Percentiles rank a stretch among this genome's conserved stretches.
Conservation (phyloP, 306 rosid genomes). For the Cucurbita ficifolia region DNA sequence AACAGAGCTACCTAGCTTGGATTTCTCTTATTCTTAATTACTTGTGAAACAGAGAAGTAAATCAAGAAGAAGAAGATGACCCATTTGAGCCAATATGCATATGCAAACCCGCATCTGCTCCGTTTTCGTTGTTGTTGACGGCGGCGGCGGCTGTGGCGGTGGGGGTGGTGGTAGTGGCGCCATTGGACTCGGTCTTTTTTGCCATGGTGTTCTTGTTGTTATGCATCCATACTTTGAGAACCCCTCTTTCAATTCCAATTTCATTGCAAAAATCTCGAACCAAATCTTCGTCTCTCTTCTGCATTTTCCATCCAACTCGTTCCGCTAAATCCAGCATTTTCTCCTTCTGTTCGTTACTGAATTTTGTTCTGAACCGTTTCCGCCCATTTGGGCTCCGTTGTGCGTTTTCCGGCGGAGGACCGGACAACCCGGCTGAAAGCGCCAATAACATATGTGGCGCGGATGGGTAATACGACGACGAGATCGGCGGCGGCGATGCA, state of each 20-base stretch:
- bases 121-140: slow-evolving; percentile 4
- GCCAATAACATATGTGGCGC: slow-evolving; percentile 95
- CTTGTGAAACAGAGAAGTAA: not conserved
- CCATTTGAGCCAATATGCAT: slow-evolving; percentile 55
- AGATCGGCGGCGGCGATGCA: slow-evolving; percentile 93
- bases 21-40: slow-evolving; percentile 21
- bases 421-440: slow-evolving; percentile 40
- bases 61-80: slow-evolving; percentile 85
- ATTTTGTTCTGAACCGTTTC: slow-evolving; percentile 69
- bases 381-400: slow-evolving; percentile 16
- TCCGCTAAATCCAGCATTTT: slow-evolving; percentile 77
- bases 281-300: slow-evolving; percentile 62
- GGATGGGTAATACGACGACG: slow-evolving; percentile 81
- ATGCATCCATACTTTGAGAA: slow-evolving; percentile 95
- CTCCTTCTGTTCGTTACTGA: slow-evolving; percentile 63
- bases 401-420: not conserved
- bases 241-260: slow-evolving; percentile 52
- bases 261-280: slow-evolving; percentile 56
- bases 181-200: slow-evolving; percentile 15
- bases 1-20: slow-evolving; percentile 17
- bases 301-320: slow-evolving; percentile 86
- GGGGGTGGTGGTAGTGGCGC: not conserved
- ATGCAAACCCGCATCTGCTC: not conserved
- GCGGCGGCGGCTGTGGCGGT: not conserved
- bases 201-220: slow-evolving; percentile 67